Evolutionary conservation across 441 rosid species (phyloP).

Genomic region (Gossypium schwendimanii): DNA sequence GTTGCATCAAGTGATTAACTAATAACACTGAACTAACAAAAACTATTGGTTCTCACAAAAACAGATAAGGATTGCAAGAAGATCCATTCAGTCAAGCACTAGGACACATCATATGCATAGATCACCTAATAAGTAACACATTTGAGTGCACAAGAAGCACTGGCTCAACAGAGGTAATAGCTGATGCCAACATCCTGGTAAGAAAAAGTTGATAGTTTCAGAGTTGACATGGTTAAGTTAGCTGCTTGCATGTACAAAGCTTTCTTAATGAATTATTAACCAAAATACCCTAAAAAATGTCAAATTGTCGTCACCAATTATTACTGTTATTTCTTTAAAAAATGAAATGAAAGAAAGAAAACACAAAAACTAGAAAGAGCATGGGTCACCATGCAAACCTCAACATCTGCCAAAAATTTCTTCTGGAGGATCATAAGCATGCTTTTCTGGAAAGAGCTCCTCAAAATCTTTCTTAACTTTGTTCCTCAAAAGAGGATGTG

Average conservation of each 20-base stretch:
- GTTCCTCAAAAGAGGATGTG: constrained; percentile 85
- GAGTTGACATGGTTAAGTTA: not conserved
- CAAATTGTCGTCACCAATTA: not conserved
- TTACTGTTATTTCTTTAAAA: not conserved
- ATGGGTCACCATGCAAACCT: constrained; percentile 22
- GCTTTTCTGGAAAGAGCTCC: constrained; percentile 87
- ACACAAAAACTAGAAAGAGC: not conserved
- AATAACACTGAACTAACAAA: not conserved
- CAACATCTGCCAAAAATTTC: constrained; percentile 75
- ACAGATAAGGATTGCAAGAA: not conserved
- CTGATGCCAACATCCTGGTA: not conserved
- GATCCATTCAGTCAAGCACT: not conserved
- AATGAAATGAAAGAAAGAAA: not conserved
- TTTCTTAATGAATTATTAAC: not conserved
- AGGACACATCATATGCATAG: not conserved
- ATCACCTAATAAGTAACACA: not conserved
- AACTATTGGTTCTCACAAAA: not conserved
- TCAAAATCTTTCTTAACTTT: constrained; percentile 91
- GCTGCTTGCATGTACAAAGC: not conserved
- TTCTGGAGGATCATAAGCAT: constrained; percentile 89
- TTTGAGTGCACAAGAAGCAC: not conserved
- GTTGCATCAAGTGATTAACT: not conserved
- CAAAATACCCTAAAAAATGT: not conserved
- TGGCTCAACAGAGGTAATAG: not conserved
- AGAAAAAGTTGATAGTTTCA: not conserved